phyloP scores from a whole-genome alignment of 805 yeast genomes.

The Metschnikowia hibisci region DNA sequence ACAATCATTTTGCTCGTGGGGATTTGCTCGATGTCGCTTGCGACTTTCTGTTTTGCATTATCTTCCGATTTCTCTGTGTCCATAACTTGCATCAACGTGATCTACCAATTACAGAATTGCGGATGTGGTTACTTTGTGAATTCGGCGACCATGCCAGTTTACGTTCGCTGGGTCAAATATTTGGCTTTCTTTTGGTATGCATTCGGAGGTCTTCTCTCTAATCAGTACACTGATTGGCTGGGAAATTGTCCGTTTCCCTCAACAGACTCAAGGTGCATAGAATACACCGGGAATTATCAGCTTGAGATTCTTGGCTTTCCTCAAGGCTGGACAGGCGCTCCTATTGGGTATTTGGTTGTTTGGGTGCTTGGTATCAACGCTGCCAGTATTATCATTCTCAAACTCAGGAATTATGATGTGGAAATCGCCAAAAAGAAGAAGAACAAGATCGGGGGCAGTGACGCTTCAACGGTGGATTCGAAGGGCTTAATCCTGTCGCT shows the following conservation, averaged over 20 bases:
- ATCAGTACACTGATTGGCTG: constrained; percentile 57
- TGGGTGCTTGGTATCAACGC: constrained; percentile 56
- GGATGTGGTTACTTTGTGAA: constrained; percentile 81
- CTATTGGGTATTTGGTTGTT: constrained; percentile 55
- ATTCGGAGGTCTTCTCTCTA: constrained; percentile 63
- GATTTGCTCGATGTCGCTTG: constrained; percentile 52
- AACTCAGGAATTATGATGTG: constrained; percentile 48
- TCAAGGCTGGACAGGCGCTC: constrained; percentile 59
- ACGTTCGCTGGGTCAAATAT: constrained; percentile 81
- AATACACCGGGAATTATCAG: constrained; percentile 53
- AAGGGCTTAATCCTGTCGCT: neutral
- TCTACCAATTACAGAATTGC: constrained; percentile 68
- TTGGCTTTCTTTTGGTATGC: constrained; percentile 75
- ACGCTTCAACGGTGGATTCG: neutral
- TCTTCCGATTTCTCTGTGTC: constrained; percentile 61
- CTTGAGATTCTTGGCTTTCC: constrained; percentile 58
- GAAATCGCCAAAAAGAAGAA: constrained; percentile 42
- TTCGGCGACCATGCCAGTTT: constrained; percentile 71
- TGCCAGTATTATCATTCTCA: constrained; percentile 46
- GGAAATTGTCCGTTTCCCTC: constrained; percentile 57
- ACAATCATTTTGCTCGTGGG: constrained; percentile 55
- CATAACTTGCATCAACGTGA: constrained; percentile 55
- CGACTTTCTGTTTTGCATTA: constrained; percentile 50
- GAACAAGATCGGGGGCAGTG: constrained; percentile 28
- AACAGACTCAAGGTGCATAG: constrained; percentile 25